Percentiles rank a stretch among this genome's conserved stretches.
Conservation (phyloP, 2,329 filamentous ascomycete species). For the Lecanicillium sp. region DNA sequence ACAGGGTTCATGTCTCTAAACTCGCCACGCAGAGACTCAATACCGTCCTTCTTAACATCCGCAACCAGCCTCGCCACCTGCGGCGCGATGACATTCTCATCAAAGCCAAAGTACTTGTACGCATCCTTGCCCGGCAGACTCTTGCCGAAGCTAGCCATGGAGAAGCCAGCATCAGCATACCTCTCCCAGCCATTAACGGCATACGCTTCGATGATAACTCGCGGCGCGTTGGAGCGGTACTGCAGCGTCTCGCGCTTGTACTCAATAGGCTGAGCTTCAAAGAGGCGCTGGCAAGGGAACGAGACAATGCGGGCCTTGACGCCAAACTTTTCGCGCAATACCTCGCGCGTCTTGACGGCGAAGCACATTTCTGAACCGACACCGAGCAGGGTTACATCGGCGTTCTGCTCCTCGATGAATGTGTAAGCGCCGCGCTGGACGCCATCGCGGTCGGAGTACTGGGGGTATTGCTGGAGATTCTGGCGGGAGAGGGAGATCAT, state of each 20-base stretch:
- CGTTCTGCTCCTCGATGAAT: conserved; percentile 31
- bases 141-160: conserved; percentile 47
- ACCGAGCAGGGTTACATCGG: conserved; percentile 35
- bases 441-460: conserved; percentile 28
- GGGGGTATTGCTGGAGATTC: conserved; percentile 29
- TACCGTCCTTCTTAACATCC: conserved; percentile 15
- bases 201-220: conserved; percentile 54
- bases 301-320: conserved; percentile 32
- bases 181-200: conserved; percentile 50
- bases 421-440: conserved; percentile 38
- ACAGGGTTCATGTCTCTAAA: conserved; percentile 16
- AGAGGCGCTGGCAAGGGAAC: conserved; percentile 36
- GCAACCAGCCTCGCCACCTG: conserved; percentile 23
- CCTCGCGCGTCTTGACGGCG: conserved; percentile 21
- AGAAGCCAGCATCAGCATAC: conserved; percentile 48
- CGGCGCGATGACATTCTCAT: conserved; percentile 31
- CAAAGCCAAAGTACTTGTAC: conserved; percentile 49
- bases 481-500: conserved; percentile 42
- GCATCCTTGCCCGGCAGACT: conserved; percentile 44
- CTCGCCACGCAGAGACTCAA: conserved; percentile 16
- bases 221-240: conserved; percentile 32
- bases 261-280: conserved; percentile 31
- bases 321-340: conserved; percentile 29
- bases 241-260: conserved; percentile 38
- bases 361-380: conserved; percentile 28